phyloP scores from a whole-genome alignment of 345 rosid genomes.

The Physaria fendleri region DNA sequence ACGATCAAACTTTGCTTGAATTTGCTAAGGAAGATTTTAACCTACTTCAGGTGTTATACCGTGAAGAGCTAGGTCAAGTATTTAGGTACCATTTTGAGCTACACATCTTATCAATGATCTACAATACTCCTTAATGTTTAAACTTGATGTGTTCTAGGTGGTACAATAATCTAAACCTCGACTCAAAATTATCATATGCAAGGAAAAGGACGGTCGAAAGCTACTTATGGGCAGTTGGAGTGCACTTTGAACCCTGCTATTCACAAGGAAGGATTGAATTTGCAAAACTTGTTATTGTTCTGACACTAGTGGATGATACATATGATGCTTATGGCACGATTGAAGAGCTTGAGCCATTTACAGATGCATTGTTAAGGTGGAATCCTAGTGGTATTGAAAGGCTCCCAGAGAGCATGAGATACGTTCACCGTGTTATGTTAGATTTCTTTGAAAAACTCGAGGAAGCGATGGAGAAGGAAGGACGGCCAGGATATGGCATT shows the following conservation, averaged over 20 bases:
- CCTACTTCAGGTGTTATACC: background rate
- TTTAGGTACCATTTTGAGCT: too few relatives aligned
- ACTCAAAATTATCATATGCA: background rate
- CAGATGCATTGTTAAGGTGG: background rate
- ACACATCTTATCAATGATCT: too few relatives aligned
- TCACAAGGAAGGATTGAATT: background rate
- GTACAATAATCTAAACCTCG: background rate
- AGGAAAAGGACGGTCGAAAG: background rate
- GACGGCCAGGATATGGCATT: background rate
- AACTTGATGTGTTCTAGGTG: background rate
- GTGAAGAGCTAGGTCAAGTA: slow-evolving; percentile 9
- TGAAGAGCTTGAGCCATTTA: slow-evolving; percentile 3
- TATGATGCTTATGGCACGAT: slow-evolving; percentile 13
- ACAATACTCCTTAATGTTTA: too few relatives aligned
- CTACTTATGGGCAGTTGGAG: slow-evolving; percentile 17
- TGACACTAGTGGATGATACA: slow-evolving; percentile 16
- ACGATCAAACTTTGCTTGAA: slow-evolving; percentile 4
- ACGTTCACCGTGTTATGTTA: background rate
- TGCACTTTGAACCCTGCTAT: background rate
- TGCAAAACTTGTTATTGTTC: accelerated
- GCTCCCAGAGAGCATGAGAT: slow-evolving; percentile 10
- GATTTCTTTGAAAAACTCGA: background rate
- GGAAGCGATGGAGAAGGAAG: background rate
- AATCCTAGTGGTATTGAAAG: background rate
- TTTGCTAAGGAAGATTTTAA: slow-evolving; percentile 16